phyloP scores from a whole-genome alignment of 1,284 basidiomycete genomes.

The Moniliella sp. region DNA sequence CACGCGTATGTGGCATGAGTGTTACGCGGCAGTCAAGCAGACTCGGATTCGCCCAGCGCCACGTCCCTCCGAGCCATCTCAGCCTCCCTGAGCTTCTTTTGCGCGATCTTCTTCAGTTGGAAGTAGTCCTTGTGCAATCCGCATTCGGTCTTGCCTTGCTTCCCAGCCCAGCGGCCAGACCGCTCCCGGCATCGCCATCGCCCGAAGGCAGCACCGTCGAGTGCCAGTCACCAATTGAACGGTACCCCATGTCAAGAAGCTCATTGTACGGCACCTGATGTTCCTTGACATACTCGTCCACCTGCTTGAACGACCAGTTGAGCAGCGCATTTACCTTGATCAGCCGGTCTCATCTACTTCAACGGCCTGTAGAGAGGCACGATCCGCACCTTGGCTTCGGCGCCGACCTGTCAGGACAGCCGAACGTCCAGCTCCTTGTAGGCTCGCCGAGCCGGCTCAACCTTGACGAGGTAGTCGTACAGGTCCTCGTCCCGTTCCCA shows the following conservation, averaged over 20 bases:
- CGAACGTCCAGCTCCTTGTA: conserved; percentile 61
- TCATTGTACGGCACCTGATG: conserved; percentile 74
- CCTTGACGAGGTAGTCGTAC: conserved; percentile 86
- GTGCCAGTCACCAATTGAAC: conserved; percentile 89
- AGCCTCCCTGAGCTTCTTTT: no score
- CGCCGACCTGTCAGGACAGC: conserved; percentile 84
- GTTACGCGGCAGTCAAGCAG: no score
- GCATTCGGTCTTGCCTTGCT: no score
- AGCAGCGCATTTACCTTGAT: conserved; percentile 87
- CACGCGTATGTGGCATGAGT: no score
- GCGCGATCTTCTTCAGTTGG: conserved; percentile 18
- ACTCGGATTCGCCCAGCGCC: no score
- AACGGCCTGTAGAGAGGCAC: conserved; percentile 58
- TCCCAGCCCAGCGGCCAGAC: no score
- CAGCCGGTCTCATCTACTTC: conserved; percentile 80
- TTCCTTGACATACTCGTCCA: conserved; percentile 63
- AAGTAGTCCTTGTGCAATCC: conserved; percentile 29
- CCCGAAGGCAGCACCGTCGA: conserved; percentile 49
- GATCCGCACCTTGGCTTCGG: conserved; percentile 70
- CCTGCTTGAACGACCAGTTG: conserved; percentile 63
- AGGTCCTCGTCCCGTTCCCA: conserved; percentile 73
- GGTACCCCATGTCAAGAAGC: conserved; percentile 72
- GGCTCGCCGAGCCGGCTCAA: conserved; percentile 73
- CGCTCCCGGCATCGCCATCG: conserved; percentile 40
- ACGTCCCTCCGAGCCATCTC: no score